Percentiles rank a stretch among this genome's conserved stretches.
phyloP scores from a whole-genome alignment of 306 rosid species.

The Coriaria nepalensis region DNA sequence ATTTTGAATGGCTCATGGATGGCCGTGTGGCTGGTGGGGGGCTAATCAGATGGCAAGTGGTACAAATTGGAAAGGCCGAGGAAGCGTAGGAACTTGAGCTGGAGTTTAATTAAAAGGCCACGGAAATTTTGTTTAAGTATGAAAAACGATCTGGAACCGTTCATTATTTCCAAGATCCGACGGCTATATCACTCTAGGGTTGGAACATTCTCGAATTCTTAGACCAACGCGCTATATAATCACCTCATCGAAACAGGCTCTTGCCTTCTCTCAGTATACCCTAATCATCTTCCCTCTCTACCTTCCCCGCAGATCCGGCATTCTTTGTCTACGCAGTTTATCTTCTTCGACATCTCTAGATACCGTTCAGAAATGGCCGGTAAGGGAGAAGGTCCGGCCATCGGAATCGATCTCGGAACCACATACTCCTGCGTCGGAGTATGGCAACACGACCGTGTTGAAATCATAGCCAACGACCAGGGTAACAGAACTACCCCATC shows the following conservation, averaged over 20 bases:
- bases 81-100: too few species aligned
- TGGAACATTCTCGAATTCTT: constrained; percentile 42
- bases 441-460: constrained; percentile 58
- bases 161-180: background rate
- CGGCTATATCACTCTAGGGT: constrained; percentile 10
- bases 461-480: constrained; percentile 59
- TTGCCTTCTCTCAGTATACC: background rate
- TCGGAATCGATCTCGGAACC: constrained; percentile 62
- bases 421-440: constrained; percentile 63
- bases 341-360: background rate
- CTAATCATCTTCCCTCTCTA: background rate
- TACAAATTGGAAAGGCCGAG: too few species aligned
- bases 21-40: too few species aligned
- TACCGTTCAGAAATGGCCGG: constrained; percentile 30
- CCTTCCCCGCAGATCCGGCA: background rate
- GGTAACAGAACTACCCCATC: constrained; percentile 67
- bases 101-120: too few species aligned
- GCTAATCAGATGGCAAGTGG: too few species aligned
- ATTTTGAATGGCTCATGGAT: too few species aligned
- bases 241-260: background rate
- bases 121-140: too few species aligned
- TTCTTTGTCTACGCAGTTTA: background rate
- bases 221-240: constrained; percentile 17
- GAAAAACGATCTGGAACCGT: constrained; percentile 1
- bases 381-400: constrained; percentile 60